These are phyloP conservation scores for Colletotrichum sp. DNA, from an alignment of 2,329 filamentous ascomycete genomes.

Conservation along the genomic window DNA sequence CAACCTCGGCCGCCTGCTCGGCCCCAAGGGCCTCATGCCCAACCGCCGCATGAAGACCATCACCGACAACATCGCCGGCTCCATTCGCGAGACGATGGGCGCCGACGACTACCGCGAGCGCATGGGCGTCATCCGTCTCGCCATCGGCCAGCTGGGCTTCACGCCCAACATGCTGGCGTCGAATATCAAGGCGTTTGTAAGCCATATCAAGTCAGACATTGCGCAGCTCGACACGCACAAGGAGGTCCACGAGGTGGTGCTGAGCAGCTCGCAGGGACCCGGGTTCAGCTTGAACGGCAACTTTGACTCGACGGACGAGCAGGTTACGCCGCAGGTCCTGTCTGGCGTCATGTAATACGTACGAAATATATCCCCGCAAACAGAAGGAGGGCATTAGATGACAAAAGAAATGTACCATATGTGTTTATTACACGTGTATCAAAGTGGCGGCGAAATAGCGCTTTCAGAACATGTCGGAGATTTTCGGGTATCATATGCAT, in stretches of 20 bases:
- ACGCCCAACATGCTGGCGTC: conserved; percentile 83
- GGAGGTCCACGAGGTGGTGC: conserved; percentile 65
- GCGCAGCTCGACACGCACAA: conserved; percentile 51
- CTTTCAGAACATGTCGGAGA: conserved; percentile 20
- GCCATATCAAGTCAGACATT: conserved; percentile 74
- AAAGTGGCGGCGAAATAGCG: conserved; percentile 11
- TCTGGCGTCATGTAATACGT: conserved; percentile 55
- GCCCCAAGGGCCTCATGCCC: conserved; percentile 92
- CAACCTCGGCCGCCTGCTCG: conserved; percentile 78
- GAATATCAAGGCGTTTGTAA: conserved; percentile 82
- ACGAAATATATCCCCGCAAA: neutral
- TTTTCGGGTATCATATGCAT: conserved; percentile 33
- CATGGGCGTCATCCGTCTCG: conserved; percentile 81
- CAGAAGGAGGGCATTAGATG: neutral
- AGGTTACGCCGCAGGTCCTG: conserved; percentile 56
- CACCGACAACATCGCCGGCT: conserved; percentile 75
- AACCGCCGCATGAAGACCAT: conserved; percentile 87
- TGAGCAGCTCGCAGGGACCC: conserved; percentile 87
- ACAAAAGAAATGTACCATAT: conserved; percentile 40
- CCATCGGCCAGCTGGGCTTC: conserved; percentile 90
- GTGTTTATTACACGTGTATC: conserved; percentile 25
- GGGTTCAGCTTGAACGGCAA: conserved; percentile 86
- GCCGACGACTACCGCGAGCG: conserved; percentile 88
- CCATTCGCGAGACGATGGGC: conserved; percentile 82
- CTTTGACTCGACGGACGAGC: conserved; percentile 67